A percentile compares a stretch with the other conserved stretches of the same genome.
Conservation (phyloP, 805 yeast species). For the Schwanniomyces polymorphus region DNA sequence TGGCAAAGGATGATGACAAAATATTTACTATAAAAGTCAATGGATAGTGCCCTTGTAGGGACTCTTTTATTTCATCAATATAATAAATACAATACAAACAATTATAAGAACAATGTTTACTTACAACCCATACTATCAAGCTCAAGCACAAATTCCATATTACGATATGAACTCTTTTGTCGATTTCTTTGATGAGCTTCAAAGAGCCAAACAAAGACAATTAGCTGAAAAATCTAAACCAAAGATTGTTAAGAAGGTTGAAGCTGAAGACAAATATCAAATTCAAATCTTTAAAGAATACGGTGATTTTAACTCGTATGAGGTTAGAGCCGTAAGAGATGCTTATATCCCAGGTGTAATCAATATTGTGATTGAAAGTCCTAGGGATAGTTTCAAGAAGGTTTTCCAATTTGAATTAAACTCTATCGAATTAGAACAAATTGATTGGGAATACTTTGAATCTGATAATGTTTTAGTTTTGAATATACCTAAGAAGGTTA, state of each 20-base stretch:
- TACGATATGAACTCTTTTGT: conserved; percentile 12
- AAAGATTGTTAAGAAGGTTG: conserved; percentile 34
- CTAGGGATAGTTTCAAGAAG: conserved; percentile 29
- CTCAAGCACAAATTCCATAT: background rate
- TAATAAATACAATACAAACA: background rate
- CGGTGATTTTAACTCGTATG: conserved; percentile 35
- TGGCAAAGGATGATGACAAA: background rate
- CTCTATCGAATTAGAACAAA: conserved; percentile 28
- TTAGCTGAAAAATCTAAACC: conserved; percentile 14
- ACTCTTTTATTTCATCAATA: background rate
- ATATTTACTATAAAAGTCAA: background rate
- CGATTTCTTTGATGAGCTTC: conserved; percentile 9
- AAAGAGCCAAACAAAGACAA: conserved; percentile 2
- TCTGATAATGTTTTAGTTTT: conserved; percentile 32
- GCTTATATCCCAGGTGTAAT: conserved; percentile 13
- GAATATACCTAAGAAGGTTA: conserved; percentile 31
- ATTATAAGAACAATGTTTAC: conserved; percentile 9
- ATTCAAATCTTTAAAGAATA: conserved; percentile 34
- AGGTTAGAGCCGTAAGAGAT: conserved; percentile 22
- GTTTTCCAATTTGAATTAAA: conserved; percentile 25
- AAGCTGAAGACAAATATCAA: conserved; percentile 32
- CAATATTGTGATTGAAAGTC: conserved; percentile 20
- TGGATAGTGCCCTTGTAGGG: background rate
- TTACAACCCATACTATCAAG: conserved; percentile 6
- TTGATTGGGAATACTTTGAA: conserved; percentile 33